A percentile compares a stretch with the other conserved stretches of the same genome.
These are phyloP conservation scores for Mycena crocata DNA, from an alignment of 768 basidiomycete species.

Conservation along the genomic window DNA sequence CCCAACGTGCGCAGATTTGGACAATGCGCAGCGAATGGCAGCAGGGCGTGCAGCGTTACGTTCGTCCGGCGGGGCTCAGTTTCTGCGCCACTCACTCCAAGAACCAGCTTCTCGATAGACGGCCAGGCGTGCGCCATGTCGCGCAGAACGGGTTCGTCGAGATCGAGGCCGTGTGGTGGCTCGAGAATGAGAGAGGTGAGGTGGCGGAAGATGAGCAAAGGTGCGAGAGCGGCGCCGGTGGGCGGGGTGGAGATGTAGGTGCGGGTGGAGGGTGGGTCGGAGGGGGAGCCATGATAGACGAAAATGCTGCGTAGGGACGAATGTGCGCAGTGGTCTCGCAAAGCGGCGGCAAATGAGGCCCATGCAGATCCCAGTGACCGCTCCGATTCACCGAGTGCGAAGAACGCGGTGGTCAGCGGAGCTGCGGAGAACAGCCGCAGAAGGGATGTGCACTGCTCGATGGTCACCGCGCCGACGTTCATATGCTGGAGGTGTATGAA, in stretches of 20 bases:
- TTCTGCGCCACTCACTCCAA: neutral
- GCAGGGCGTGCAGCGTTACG: neutral
- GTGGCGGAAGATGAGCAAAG: neutral
- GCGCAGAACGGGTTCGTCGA: neutral
- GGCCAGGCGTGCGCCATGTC: conserved; percentile 10
- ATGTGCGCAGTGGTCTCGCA: neutral
- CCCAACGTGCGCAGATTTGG: neutral
- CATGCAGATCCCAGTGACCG: neutral
- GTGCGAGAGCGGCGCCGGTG: neutral
- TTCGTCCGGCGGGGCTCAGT: neutral
- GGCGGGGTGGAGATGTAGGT: neutral
- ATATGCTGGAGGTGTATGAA: neutral
- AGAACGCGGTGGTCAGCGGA: neutral
- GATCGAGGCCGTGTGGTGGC: neutral
- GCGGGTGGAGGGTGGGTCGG: neutral
- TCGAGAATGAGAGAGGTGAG: conserved; percentile 2
- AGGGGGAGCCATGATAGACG: neutral
- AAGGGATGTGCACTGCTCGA: neutral
- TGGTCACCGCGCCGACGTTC: neutral
- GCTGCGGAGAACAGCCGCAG: neutral
- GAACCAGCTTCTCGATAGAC: neutral
- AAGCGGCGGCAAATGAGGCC: neutral
- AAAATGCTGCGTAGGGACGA: neutral
- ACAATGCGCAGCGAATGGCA: conserved; percentile 2
- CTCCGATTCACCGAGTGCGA: neutral